Conservation (phyloP, 805 yeast genomes). For the Saccharomycopsis lassenensis region DNA sequence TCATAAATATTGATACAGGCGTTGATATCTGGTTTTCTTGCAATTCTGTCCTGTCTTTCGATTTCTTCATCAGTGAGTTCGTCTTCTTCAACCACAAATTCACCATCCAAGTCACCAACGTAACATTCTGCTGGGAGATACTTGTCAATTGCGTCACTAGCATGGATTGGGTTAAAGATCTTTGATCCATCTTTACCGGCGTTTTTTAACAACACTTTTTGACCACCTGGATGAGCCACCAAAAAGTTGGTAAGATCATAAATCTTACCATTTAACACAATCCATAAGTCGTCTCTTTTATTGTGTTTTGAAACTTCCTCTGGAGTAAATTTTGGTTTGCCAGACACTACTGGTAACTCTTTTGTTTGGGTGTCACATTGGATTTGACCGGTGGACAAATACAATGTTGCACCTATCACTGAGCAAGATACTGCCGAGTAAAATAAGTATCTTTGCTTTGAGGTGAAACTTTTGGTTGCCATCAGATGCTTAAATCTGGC, state of each 20-base stretch:
- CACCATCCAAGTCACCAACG: constrained; percentile 3
- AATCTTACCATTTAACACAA: constrained; percentile 26
- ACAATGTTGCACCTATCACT: no score
- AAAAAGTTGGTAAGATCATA: constrained; percentile 31
- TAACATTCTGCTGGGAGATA: constrained; percentile 1
- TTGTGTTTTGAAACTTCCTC: constrained; percentile 47
- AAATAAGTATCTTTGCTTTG: no score
- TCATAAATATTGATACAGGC: constrained; percentile 28
- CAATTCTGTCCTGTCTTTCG: constrained; percentile 15
- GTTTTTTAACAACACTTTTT: constrained; percentile 29
- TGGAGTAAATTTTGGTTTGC: no score
- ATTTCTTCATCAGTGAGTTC: constrained; percentile 18
- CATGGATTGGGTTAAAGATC: constrained; percentile 19
- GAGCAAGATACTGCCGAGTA: no score
- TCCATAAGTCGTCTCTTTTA: constrained; percentile 38
- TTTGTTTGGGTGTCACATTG: no score
- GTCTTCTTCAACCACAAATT: constrained; percentile 6
- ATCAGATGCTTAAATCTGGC: no score
- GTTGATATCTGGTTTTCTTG: constrained; percentile 24
- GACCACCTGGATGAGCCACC: constrained; percentile 44
- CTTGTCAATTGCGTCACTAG: constrained; percentile 7
- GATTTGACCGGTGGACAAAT: no score
- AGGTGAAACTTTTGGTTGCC: no score
- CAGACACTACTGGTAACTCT: no score
- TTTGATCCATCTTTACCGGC: constrained; percentile 43